Conservation (phyloP, 2,329 filamentous ascomycete species). For the Boeremia lycopersici region DNA sequence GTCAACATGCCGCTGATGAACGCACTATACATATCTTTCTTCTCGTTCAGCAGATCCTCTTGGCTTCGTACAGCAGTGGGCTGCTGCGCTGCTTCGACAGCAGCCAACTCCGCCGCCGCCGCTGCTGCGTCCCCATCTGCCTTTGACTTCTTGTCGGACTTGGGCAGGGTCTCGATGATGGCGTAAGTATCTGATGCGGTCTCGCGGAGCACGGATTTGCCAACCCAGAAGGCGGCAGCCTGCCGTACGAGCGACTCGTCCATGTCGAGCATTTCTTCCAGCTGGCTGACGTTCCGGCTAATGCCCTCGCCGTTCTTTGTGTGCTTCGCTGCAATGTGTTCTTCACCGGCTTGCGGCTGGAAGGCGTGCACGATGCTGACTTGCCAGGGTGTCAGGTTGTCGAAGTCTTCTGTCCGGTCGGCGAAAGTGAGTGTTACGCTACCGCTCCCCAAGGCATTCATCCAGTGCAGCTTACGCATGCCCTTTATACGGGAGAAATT, state of each 20-base stretch:
- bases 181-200: conserved; percentile 59
- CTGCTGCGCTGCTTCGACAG: conserved; percentile 46
- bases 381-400: conserved; percentile 83
- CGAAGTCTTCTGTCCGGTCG: conserved; percentile 75
- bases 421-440: conserved; percentile 81
- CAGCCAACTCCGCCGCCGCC: conserved; percentile 44
- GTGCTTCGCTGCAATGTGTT: conserved; percentile 24
- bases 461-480: conserved; percentile 85
- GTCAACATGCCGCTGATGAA: conserved; percentile 96
- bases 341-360: conserved; percentile 55
- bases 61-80: conserved; percentile 58
- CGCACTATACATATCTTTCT: conserved; percentile 80
- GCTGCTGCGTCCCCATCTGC: conserved; percentile 45
- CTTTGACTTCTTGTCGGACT: conserved; percentile 18
- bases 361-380: conserved; percentile 89
- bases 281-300: conserved; percentile 50
- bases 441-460: conserved; percentile 80
- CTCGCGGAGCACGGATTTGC: conserved; percentile 67
- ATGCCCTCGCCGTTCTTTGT: conserved; percentile 34
- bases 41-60: conserved; percentile 68
- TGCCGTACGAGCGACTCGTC: conserved; percentile 72
- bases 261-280: conserved; percentile 67
- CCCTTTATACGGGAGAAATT: conserved; percentile 82
- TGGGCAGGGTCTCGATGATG: conserved; percentile 66
- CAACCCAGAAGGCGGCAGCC: conserved; percentile 74